Conservation (phyloP, 2,329 filamentous ascomycete genomes). For the Pseudopyricularia javanii region DNA sequence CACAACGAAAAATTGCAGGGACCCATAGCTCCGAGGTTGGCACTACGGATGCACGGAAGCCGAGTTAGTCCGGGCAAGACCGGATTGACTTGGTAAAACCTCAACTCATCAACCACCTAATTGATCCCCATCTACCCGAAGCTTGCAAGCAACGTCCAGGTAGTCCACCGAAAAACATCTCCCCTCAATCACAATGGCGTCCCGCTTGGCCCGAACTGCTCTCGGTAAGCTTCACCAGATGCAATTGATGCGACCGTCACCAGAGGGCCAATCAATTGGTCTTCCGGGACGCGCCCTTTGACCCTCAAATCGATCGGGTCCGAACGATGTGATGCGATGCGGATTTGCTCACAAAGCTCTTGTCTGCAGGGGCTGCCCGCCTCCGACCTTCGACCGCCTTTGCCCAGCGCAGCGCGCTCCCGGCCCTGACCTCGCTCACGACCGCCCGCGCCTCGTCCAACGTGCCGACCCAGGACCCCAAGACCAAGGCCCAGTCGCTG, state of each 20-base stretch:
- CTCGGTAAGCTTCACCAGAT: constrained; percentile 57
- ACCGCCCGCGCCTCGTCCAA: constrained; percentile 60
- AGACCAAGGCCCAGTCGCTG: constrained; percentile 94
- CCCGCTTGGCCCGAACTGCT: constrained; percentile 90
- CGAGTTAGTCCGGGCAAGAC: constrained; percentile 19
- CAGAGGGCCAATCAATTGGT: neutral
- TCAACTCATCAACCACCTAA: constrained; percentile 15
- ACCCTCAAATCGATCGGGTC: neutral
- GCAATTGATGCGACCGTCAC: neutral
- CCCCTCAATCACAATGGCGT: constrained; percentile 76
- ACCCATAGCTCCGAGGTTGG: neutral
- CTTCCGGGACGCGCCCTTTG: neutral
- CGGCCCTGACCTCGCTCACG: constrained; percentile 59
- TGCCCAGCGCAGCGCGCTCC: constrained; percentile 44
- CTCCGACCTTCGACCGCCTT: constrained; percentile 71
- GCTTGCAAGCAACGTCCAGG: constrained; percentile 24
- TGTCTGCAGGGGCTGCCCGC: constrained; percentile 68
- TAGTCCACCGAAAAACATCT: constrained; percentile 23
- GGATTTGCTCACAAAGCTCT: constrained; percentile 4
- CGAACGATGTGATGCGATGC: neutral
- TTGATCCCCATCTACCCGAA: neutral
- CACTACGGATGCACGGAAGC: constrained; percentile 14
- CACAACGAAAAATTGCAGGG: neutral
- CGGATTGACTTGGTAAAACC: constrained; percentile 29
- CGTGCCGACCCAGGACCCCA: constrained; percentile 76